A percentile compares a stretch with the other conserved stretches of the same genome.
phyloP scores from a whole-genome alignment of 2,329 filamentous ascomycete genomes.

The Cladobotryum protrusum region DNA sequence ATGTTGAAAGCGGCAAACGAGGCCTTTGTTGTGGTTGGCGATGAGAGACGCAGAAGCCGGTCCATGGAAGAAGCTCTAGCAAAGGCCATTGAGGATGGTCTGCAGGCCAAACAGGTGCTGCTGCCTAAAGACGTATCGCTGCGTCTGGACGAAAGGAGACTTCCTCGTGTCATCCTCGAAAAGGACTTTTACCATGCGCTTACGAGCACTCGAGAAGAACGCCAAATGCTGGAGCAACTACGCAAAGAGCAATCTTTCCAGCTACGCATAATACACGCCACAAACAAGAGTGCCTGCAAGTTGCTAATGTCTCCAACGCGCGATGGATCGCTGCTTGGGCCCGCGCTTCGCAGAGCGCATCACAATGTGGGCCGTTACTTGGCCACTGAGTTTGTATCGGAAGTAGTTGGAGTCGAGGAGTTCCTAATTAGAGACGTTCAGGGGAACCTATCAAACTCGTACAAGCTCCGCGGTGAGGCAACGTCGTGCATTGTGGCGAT shows the following conservation, averaged over 20 bases:
- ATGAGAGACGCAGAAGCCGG: constrained; percentile 39
- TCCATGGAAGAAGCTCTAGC: constrained; percentile 44
- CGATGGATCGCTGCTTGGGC: constrained; percentile 40
- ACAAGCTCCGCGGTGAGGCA: constrained; percentile 40
- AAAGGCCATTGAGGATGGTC: constrained; percentile 33
- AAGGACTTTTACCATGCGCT: too few species aligned
- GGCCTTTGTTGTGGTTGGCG: constrained; percentile 50
- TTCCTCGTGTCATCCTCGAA: constrained; percentile 36
- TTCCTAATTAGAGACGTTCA: constrained; percentile 47
- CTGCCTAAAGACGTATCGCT: constrained; percentile 33
- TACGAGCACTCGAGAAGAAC: too few species aligned
- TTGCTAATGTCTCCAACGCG: constrained; percentile 49
- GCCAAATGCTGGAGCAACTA: too few species aligned
- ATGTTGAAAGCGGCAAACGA: constrained; percentile 51
- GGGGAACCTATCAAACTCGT: constrained; percentile 36
- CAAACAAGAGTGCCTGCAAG: constrained; percentile 36
- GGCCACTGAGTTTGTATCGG: constrained; percentile 40
- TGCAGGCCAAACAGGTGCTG: constrained; percentile 41
- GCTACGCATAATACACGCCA: constrained; percentile 35
- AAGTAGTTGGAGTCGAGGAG: constrained; percentile 44
- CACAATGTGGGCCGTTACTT: constrained; percentile 45
- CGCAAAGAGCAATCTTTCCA: constrained; percentile 15
- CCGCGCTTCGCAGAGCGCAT: constrained; percentile 43
- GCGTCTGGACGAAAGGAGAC: constrained; percentile 34
- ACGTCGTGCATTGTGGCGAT: constrained; percentile 49